Evolutionary conservation across 495 filamentous ascomycete species (phyloP).

Genomic region (Apodospora peruviana): DNA sequence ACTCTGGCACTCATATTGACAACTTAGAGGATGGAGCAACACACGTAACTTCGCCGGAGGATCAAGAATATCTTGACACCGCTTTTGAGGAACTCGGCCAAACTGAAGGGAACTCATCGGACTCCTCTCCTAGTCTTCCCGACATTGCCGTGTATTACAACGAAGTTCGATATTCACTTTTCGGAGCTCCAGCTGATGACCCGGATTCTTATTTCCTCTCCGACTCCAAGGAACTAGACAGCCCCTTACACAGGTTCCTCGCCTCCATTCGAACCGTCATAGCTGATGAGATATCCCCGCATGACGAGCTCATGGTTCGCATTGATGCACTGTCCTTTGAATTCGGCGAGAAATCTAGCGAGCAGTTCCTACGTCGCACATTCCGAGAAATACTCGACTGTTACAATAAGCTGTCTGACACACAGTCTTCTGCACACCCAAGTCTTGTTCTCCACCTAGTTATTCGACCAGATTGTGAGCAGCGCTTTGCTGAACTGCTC

Average conservation of each 20-base stretch:
- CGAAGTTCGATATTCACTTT: conserved; percentile 62
- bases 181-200: conserved; percentile 59
- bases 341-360: conserved; percentile 51
- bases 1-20: background rate
- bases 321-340: conserved; percentile 64
- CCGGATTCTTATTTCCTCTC: conserved; percentile 69
- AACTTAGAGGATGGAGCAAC: background rate
- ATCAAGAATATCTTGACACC: background rate
- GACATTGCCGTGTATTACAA: conserved; percentile 58
- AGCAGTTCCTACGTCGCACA: conserved; percentile 20
- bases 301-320: conserved; percentile 65
- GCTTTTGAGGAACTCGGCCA: background rate
- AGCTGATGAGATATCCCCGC: conserved; percentile 55
- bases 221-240: conserved; percentile 55
- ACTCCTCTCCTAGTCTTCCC: conserved; percentile 21
- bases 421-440: conserved; percentile 7
- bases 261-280: conserved; percentile 61
- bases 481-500: conserved; percentile 22
- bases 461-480: conserved; percentile 19
- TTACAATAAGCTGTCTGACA: conserved; percentile 8
- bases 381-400: conserved; percentile 43
- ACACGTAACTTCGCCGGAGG: background rate
- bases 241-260: conserved; percentile 56
- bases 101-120: conserved; percentile 2
- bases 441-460: conserved; percentile 15